Evolutionary conservation across 139 green algal genomes (phyloP).

Genomic region (Micractinium conductrix): DNA sequence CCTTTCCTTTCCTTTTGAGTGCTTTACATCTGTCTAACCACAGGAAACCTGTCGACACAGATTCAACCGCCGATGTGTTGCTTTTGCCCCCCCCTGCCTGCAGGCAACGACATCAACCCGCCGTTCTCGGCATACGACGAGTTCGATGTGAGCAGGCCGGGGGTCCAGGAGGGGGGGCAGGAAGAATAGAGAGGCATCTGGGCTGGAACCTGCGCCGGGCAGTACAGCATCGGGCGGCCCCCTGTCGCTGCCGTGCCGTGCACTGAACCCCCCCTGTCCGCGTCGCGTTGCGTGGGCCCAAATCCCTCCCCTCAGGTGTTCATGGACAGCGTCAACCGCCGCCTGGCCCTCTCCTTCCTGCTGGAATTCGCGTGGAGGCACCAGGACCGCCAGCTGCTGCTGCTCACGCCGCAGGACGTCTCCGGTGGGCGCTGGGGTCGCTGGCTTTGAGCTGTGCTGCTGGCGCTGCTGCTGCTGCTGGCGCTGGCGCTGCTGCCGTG

Average conservation of each 20-base stretch:
- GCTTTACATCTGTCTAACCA: too few relatives aligned
- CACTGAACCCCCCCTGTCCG: neutral
- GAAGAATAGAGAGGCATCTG: too few relatives aligned
- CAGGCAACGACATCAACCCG: conserved; percentile 20
- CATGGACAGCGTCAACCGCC: conserved; percentile 71
- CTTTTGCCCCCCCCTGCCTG: neutral
- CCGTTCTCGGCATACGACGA: conserved; percentile 89
- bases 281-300: too few relatives aligned
- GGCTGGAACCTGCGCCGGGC: too few relatives aligned
- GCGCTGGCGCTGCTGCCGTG: conserved; percentile 44
- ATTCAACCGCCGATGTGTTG: too few relatives aligned
- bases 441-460: conserved; percentile 38
- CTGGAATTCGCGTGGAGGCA: conserved; percentile 72
- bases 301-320: conserved; percentile 50
- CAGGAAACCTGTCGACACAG: too few relatives aligned
- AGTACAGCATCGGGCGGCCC: too few relatives aligned
- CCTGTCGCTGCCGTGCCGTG: too few relatives aligned
- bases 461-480: conserved; percentile 77
- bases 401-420: conserved; percentile 76
- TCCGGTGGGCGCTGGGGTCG: conserved; percentile 61
- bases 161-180: too few relatives aligned
- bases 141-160: conserved; percentile 74
- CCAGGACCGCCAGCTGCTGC: conserved; percentile 71
- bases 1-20: neutral
- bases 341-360: conserved; percentile 69